Conservation (phyloP, 768 basidiomycete genomes). For the Boletus edulis region DNA sequence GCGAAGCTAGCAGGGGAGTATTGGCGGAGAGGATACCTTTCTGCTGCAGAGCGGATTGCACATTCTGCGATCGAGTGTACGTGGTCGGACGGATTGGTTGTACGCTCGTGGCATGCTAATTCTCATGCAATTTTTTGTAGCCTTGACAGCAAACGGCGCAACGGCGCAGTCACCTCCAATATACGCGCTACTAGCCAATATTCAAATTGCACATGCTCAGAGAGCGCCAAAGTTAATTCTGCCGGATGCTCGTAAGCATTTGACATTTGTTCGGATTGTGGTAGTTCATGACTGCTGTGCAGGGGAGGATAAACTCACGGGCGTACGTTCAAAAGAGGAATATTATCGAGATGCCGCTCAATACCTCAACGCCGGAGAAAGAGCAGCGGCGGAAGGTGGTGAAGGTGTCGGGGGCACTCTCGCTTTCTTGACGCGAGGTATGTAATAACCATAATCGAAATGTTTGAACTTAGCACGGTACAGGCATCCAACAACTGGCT, state of each 20-base stretch:
- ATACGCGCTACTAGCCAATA: constrained; percentile 81
- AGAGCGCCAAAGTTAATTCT: constrained; percentile 81
- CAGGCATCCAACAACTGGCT: constrained; percentile 82
- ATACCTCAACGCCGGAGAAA: constrained; percentile 60
- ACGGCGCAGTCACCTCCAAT: constrained; percentile 62
- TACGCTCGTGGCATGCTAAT: neutral
- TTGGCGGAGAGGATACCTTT: constrained; percentile 73
- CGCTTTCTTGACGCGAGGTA: constrained; percentile 67
- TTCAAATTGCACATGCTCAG: constrained; percentile 76
- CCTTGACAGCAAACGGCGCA: constrained; percentile 49
- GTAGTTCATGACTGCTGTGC: neutral
- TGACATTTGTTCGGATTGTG: neutral
- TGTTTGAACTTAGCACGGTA: neutral
- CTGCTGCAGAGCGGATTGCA: constrained; percentile 76
- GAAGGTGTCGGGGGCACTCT: constrained; percentile 55
- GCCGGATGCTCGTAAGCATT: constrained; percentile 62
- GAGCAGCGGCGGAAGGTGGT: constrained; percentile 54
- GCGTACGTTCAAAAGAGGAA: constrained; percentile 63
- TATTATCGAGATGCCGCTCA: constrained; percentile 69
- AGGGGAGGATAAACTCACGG: constrained; percentile 66
- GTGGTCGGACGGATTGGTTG: constrained; percentile 22
- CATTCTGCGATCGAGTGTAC: constrained; percentile 63
- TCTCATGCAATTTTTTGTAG: constrained; percentile 30
- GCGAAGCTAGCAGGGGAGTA: constrained; percentile 85
- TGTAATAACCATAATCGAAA: constrained; percentile 3